phyloP scores from a whole-genome alignment of 306 rosid genomes.

The Castanea crenata region DNA sequence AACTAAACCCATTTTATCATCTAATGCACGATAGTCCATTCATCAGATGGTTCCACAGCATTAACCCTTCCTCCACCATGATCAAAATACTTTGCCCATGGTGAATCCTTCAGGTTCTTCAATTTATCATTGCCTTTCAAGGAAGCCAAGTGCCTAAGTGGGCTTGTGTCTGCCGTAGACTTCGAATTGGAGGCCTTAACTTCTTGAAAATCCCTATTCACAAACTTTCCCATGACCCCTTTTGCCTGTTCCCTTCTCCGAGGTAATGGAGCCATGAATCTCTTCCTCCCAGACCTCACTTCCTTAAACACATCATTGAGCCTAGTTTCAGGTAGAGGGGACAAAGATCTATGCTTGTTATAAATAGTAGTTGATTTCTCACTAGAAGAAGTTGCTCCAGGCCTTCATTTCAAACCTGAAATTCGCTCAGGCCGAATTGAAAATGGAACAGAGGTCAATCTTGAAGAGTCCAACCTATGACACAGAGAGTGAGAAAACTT shows the following conservation, averaged over 20 bases:
- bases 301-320: conserved; percentile 64
- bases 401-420: conserved; percentile 49
- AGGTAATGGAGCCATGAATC: conserved; percentile 75
- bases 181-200: conserved; percentile 26
- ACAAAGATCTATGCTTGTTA: conserved; percentile 71
- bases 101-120: conserved; percentile 51
- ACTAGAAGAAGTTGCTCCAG: conserved; percentile 16
- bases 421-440: conserved; percentile 27
- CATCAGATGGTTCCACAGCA: conserved; percentile 74
- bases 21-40: conserved; percentile 46
- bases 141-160: conserved; percentile 40
- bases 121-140: conserved; percentile 41
- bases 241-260: conserved; percentile 42
- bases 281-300: conserved; percentile 59
- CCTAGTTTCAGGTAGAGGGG: conserved; percentile 55
- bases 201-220: conserved; percentile 37
- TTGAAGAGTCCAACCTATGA: conserved; percentile 73
- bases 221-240: conserved; percentile 41
- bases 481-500: conserved; percentile 78
- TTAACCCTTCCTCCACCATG: conserved; percentile 66
- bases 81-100: conserved; percentile 76
- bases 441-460: conserved; percentile 35
- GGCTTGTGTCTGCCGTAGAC: conserved; percentile 30
- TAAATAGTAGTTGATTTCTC: conserved; percentile 23
- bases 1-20: too few relatives aligned